Percentiles rank a stretch among this genome's conserved stretches.
phyloP scores from a whole-genome alignment of 179 eudicot species.

The Monotropa hypopitys region DNA sequence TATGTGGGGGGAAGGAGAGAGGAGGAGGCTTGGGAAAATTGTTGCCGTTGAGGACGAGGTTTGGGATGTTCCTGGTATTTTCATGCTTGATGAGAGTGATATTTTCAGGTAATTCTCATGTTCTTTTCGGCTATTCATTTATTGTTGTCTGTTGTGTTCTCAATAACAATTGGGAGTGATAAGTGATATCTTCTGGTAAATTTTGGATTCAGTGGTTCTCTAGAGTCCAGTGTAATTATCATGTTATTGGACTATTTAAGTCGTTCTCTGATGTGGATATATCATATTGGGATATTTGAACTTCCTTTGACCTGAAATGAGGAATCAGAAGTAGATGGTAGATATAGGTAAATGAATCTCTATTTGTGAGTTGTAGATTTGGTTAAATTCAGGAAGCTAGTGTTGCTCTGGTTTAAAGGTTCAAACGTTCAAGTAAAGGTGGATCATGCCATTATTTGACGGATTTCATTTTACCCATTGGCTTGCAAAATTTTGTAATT shows the following conservation, averaged over 20 bases:
- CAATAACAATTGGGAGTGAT: neutral
- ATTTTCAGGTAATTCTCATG: constrained; percentile 47
- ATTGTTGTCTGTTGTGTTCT: constrained; percentile 5
- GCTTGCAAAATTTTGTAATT: neutral
- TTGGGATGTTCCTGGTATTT: constrained; percentile 36
- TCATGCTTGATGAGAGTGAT: constrained; percentile 67
- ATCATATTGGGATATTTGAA: too few species aligned
- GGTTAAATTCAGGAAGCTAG: neutral
- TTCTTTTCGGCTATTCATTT: neutral
- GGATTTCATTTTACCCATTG: neutral
- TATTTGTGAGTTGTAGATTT: neutral
- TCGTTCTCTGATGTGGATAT: too few species aligned
- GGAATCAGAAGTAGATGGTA: neutral
- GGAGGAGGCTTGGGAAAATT: constrained; percentile 60
- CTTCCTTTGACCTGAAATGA: neutral
- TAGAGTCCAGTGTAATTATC: neutral
- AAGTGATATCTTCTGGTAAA: neutral
- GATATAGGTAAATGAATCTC: neutral
- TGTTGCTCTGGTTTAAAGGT: neutral
- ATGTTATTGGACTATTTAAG: neutral
- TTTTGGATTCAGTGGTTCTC: neutral
- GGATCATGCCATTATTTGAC: neutral
- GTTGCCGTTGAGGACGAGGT: constrained; percentile 43
- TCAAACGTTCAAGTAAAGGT: neutral
- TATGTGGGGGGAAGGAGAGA: constrained; percentile 73